A percentile compares a stretch with the other conserved stretches of the same genome.
Conservation (phyloP, 306 rosid genomes). For the Vigna mungo region DNA sequence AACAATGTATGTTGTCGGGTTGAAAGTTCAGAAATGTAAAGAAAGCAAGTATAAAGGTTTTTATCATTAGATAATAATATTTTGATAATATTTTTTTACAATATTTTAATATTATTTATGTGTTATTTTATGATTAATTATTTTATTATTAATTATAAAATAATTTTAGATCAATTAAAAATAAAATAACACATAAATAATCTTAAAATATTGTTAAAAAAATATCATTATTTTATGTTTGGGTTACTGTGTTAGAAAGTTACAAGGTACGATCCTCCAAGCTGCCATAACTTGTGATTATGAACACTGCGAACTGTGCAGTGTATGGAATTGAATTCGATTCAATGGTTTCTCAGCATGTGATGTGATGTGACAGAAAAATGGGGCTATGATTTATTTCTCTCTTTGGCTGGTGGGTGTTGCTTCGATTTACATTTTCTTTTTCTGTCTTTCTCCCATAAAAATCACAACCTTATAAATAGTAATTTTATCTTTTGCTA, state of each 20-base stretch:
- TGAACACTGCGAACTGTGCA: neutral
- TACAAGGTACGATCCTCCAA: neutral
- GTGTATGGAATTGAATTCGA: conserved; percentile 11
- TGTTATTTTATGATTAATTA: too few relatives aligned
- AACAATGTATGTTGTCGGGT: conserved; percentile 11
- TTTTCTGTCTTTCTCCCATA: neutral
- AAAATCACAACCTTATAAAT: neutral
- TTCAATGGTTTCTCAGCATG: conserved; percentile 4
- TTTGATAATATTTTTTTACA: too few relatives aligned
- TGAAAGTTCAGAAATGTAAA: neutral
- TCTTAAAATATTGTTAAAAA: too few relatives aligned
- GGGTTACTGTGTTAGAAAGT: neutral
- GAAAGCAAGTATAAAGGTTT: neutral
- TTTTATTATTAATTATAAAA: too few relatives aligned
- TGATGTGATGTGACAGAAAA: conserved; percentile 21
- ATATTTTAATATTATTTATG: too few relatives aligned
- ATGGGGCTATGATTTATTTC: neutral
- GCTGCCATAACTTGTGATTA: neutral
- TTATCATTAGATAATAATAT: too few relatives aligned
- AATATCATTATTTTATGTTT: too few relatives aligned
- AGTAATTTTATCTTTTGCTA: too few relatives aligned
- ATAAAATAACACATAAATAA: too few relatives aligned
- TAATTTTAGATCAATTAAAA: too few relatives aligned
- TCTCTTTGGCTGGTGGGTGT: neutral
- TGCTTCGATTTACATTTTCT: neutral